Conservation (phyloP, 257 asterid genomes). For the Nicotiana tabacum region DNA sequence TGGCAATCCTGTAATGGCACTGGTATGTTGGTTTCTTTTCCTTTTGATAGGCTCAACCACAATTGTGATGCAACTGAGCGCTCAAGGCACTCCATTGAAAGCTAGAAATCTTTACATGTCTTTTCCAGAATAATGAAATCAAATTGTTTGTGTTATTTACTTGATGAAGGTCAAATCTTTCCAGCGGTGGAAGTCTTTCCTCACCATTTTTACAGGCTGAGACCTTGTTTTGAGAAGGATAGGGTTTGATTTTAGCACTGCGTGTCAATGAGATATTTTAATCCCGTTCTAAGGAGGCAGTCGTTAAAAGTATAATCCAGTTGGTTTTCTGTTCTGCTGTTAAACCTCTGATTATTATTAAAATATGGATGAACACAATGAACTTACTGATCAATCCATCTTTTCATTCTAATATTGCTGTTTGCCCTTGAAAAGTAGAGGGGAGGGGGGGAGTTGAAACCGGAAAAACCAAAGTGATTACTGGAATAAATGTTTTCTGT, state of each 20-base stretch:
- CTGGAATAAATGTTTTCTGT: not conserved
- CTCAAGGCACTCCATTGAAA: not conserved
- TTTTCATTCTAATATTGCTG: not conserved
- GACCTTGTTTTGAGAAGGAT: not conserved
- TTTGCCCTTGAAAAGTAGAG: not conserved
- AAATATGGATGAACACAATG: not conserved
- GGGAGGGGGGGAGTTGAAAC: not conserved
- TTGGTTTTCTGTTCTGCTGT: not conserved
- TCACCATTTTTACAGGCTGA: not conserved
- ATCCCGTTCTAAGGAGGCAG: not conserved
- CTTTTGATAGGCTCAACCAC: not conserved
- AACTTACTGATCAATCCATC: not conserved
- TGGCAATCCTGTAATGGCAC: constrained; percentile 90
- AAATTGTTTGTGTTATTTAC: not conserved
- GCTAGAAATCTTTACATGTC: not conserved
- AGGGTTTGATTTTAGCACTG: not conserved
- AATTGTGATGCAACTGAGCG: not conserved
- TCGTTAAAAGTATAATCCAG: not conserved
- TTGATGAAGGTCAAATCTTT: not conserved
- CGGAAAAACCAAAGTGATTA: not conserved
- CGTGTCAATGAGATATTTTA: not conserved
- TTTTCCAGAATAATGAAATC: not conserved
- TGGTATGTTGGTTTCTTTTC: constrained; percentile 51
- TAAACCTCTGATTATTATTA: not conserved
- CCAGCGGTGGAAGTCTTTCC: not conserved